These are phyloP conservation scores for Xylaria digitata DNA, from an alignment of 2,329 filamentous ascomycete species.

Conservation along the genomic window DNA sequence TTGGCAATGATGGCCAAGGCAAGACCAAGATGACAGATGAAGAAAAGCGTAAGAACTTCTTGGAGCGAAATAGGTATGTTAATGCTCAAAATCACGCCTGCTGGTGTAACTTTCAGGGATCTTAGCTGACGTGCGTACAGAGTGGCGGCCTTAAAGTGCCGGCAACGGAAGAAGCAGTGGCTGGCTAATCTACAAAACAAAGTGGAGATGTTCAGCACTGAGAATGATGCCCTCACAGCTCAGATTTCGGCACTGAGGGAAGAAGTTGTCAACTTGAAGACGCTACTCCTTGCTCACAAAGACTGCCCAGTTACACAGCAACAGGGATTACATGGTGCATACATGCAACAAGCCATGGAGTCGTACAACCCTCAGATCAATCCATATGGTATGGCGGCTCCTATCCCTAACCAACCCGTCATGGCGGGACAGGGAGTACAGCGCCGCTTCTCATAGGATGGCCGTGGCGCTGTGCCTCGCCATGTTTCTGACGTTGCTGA, in stretches of 20 bases:
- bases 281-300: constrained; percentile 90
- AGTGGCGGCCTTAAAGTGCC: constrained; percentile 94
- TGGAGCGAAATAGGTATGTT: constrained; percentile 89
- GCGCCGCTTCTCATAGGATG: constrained; percentile 67
- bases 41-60: constrained; percentile 97
- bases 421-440: constrained; percentile 67
- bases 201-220: constrained; percentile 89
- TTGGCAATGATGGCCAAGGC: constrained; percentile 63
- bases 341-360: constrained; percentile 67
- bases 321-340: constrained; percentile 74
- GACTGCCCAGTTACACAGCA: constrained; percentile 93
- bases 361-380: constrained; percentile 67
- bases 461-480: constrained; percentile 35
- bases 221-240: constrained; percentile 87
- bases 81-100: constrained; percentile 46
- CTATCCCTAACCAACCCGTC: constrained; percentile 64
- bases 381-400: constrained; percentile 67
- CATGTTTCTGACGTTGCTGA: constrained; percentile 24
- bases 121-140: constrained; percentile 58
- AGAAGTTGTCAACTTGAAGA: constrained; percentile 95
- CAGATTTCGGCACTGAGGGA: constrained; percentile 88
- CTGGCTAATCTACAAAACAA: constrained; percentile 93
- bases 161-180: constrained; percentile 99
- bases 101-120: background rate
- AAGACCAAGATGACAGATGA: constrained; percentile 95